phyloP scores from a whole-genome alignment of 352 stramenopile genomes.

The Phytophthora sp. region DNA sequence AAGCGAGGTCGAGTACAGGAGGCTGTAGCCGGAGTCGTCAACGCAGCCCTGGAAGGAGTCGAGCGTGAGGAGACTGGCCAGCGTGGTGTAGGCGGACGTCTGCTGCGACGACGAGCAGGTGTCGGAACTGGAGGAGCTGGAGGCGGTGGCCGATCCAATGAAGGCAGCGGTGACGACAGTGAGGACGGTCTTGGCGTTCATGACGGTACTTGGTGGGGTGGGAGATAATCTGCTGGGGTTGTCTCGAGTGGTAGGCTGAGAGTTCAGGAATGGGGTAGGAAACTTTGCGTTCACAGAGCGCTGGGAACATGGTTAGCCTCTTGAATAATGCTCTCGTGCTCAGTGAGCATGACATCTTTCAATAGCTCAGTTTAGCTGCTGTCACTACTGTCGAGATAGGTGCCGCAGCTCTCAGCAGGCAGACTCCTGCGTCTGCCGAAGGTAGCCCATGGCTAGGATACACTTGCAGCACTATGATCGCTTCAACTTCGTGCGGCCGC shows the following conservation, averaged over 20 bases:
- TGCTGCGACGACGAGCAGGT: too few relatives aligned
- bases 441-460: neutral
- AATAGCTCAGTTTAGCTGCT: neutral
- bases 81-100: conserved; percentile 33
- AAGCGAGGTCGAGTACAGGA: conserved; percentile 34
- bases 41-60: conserved; percentile 29
- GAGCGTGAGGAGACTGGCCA: conserved; percentile 28
- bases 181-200: conserved; percentile 25
- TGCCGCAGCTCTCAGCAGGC: neutral
- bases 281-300: too few relatives aligned
- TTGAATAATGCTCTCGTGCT: neutral
- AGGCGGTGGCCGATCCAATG: conserved; percentile 9
- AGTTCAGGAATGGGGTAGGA: too few relatives aligned
- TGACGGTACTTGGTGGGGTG: conserved; percentile 15
- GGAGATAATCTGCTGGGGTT: too few relatives aligned
- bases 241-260: too few relatives aligned
- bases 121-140: conserved; percentile 9
- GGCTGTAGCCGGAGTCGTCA: conserved; percentile 34
- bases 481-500: neutral
- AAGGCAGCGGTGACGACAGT: conserved; percentile 9
- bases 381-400: neutral
- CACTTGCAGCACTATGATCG: neutral
- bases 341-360: neutral
- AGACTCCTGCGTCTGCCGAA: neutral
- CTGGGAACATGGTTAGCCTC: neutral